Conservation (phyloP, 2,329 filamentous ascomycete species). For the Botrytis pseudocinerea region DNA sequence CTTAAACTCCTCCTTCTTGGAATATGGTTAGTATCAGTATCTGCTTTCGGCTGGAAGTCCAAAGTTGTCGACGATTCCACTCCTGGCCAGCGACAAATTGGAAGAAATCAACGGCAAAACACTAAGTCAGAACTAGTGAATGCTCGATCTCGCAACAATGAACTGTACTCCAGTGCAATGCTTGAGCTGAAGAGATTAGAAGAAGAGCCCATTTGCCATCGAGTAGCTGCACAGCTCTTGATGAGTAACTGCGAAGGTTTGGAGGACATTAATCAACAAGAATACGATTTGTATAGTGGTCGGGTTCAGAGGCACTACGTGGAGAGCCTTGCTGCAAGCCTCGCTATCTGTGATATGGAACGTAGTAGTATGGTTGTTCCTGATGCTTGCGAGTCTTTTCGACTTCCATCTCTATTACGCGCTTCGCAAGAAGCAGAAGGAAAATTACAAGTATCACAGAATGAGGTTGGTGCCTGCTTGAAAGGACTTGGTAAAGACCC, state of each 20-base stretch:
- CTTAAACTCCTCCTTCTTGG: not conserved
- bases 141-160: constrained; percentile 31
- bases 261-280: constrained; percentile 36
- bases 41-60: constrained; percentile 19
- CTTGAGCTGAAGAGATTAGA: constrained; percentile 38
- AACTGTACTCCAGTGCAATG: constrained; percentile 40
- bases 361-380: constrained; percentile 54
- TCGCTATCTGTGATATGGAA: constrained; percentile 63
- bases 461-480: constrained; percentile 52
- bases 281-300: constrained; percentile 36
- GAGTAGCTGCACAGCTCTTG: constrained; percentile 39
- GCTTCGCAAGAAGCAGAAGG: constrained; percentile 43
- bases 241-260: constrained; percentile 41
- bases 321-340: constrained; percentile 60
- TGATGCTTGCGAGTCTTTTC: constrained; percentile 50
- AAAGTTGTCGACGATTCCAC: constrained; percentile 13
- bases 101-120: not conserved
- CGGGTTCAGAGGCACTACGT: constrained; percentile 48
- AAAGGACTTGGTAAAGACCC: constrained; percentile 53
- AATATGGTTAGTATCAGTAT: constrained; percentile 5
- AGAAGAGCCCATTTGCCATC: constrained; percentile 40
- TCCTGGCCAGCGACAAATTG: not conserved
- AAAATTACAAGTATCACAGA: constrained; percentile 34
- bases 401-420: constrained; percentile 37
- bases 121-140: constrained; percentile 32